Evolutionary conservation across 2,329 filamentous ascomycete species (phyloP).

Genomic region (Capronia coronata): DNA sequence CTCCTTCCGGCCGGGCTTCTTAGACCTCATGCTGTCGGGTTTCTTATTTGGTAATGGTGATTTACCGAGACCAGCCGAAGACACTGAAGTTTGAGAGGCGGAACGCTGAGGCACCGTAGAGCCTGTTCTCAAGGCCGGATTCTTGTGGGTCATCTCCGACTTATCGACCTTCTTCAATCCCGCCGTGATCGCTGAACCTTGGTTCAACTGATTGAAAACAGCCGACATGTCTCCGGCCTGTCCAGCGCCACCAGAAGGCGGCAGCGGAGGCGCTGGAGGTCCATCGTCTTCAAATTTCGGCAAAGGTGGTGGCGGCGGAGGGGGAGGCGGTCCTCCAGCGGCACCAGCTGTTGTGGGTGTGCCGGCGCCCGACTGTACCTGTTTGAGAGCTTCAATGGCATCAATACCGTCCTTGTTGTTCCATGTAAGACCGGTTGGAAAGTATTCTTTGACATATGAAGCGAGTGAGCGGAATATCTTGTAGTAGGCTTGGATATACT

Average conservation of each 20-base stretch:
- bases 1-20: conserved; percentile 73
- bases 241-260: conserved; percentile 44
- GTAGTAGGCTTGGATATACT: conserved; percentile 92
- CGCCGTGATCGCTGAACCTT: conserved; percentile 79
- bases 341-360: conserved; percentile 33
- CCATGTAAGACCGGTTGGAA: conserved; percentile 74
- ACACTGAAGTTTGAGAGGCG: conserved; percentile 47
- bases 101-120: conserved; percentile 61
- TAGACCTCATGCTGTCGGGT: conserved; percentile 74
- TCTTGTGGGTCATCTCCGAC: conserved; percentile 98
- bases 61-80: conserved; percentile 57
- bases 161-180: conserved; percentile 88
- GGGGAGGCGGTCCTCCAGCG: conserved; percentile 38
- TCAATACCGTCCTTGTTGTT: conserved; percentile 69
- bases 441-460: conserved; percentile 79
- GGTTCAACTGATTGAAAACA: conserved; percentile 87
- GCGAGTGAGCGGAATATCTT: conserved; percentile 77
- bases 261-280: conserved; percentile 58
- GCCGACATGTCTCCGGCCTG: conserved; percentile 63
- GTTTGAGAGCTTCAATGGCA: conserved; percentile 61
- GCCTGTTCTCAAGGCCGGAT: conserved; percentile 71
- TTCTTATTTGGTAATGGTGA: conserved; percentile 84
- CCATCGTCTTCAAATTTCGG: conserved; percentile 45
- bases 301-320: conserved; percentile 47
- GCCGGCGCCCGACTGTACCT: conserved; percentile 43